phyloP scores from a whole-genome alignment of 1,139 yeast genomes.

The Kodamaea sp. region DNA sequence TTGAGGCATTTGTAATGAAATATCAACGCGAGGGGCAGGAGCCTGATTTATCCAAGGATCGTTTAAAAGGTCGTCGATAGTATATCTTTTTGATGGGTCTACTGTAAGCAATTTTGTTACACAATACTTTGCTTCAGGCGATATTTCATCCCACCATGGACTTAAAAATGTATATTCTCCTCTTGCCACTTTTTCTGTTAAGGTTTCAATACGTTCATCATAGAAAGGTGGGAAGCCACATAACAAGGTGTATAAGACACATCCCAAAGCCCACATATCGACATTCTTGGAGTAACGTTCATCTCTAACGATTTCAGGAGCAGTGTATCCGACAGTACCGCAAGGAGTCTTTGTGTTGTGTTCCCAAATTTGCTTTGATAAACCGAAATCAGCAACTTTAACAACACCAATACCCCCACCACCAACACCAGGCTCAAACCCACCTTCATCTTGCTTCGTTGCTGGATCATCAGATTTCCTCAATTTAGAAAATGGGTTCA shows the following conservation, averaged over 20 bases:
- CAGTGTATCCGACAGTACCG: slow-evolving; percentile 62
- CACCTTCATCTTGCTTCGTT: slow-evolving; percentile 51
- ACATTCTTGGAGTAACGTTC: slow-evolving; percentile 58
- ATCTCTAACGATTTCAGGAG: slow-evolving; percentile 59
- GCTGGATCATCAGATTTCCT: slow-evolving; percentile 47
- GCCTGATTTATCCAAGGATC: slow-evolving; percentile 76
- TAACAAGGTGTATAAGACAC: slow-evolving; percentile 55
- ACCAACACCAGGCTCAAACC: slow-evolving; percentile 43
- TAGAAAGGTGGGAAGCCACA: slow-evolving; percentile 65
- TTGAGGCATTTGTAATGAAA: slow-evolving; percentile 2
- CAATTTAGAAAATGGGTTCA: slow-evolving; percentile 35
- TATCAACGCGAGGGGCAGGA: background rate
- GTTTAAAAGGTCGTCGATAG: slow-evolving; percentile 68
- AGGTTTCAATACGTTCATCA: slow-evolving; percentile 53
- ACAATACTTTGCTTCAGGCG: slow-evolving; percentile 55
- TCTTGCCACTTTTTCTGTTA: slow-evolving; percentile 55
- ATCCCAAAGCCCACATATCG: slow-evolving; percentile 64
- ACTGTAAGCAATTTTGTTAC: slow-evolving; percentile 76
- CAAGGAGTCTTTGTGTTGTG: slow-evolving; percentile 60
- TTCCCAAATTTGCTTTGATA: slow-evolving; percentile 55
- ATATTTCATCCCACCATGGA: slow-evolving; percentile 66
- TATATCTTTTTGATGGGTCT: slow-evolving; percentile 72
- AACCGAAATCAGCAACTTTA: slow-evolving; percentile 56
- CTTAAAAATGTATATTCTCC: slow-evolving; percentile 56
- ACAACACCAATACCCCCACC: slow-evolving; percentile 53